These are phyloP conservation scores for Pleurotus tuber-regium DNA, from an alignment of 768 basidiomycete species.

Conservation along the genomic window DNA sequence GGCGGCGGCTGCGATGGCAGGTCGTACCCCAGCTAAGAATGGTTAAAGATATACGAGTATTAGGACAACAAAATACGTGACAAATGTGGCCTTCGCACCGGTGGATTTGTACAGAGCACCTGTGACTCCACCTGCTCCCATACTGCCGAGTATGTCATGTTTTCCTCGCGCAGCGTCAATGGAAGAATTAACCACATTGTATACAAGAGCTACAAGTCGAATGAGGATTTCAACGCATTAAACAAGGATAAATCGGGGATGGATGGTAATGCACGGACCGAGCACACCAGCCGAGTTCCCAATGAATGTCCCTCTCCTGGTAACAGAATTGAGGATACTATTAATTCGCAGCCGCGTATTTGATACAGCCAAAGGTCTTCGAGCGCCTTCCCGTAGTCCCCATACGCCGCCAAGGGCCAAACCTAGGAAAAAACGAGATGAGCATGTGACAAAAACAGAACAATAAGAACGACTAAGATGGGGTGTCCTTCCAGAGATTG, in stretches of 20 bases:
- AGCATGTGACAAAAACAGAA: constrained; percentile 77
- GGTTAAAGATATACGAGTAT: constrained; percentile 34
- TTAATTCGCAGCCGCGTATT: constrained; percentile 91
- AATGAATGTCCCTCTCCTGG: constrained; percentile 94
- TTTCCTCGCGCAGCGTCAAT: constrained; percentile 87
- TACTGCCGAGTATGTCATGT: constrained; percentile 89
- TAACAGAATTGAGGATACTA: constrained; percentile 94
- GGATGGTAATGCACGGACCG: constrained; percentile 58
- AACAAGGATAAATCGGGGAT: constrained; percentile 23
- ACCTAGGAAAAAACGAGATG: constrained; percentile 67
- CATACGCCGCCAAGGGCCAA: constrained; percentile 92
- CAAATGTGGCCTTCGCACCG: constrained; percentile 67
- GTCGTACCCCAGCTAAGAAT: constrained; percentile 82
- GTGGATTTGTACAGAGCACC: constrained; percentile 93
- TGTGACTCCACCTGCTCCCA: constrained; percentile 88
- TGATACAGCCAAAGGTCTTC: constrained; percentile 81
- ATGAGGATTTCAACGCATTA: constrained; percentile 34
- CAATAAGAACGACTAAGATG: constrained; percentile 78
- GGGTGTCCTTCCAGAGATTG: too few species aligned
- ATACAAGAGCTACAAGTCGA: constrained; percentile 76
- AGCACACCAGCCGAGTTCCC: constrained; percentile 98
- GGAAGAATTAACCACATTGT: constrained; percentile 94
- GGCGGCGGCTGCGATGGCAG: constrained; percentile 85
- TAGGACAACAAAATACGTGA: constrained; percentile 20
- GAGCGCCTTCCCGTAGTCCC: constrained; percentile 94